Conservation (phyloP, 2,329 filamentous ascomycete genomes). For the Paraconiothyrium brasiliense region DNA sequence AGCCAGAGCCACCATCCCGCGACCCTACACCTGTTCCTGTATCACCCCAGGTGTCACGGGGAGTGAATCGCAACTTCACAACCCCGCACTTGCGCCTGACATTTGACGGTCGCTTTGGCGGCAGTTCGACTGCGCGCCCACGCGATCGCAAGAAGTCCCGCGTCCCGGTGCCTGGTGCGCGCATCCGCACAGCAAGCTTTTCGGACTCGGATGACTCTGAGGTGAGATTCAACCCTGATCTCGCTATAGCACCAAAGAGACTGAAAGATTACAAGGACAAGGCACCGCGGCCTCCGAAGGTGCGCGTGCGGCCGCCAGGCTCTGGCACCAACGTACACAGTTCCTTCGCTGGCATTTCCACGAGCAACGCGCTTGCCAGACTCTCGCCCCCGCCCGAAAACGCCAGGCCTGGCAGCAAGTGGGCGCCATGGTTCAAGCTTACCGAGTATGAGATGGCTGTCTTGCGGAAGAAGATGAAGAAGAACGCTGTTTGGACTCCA, state of each 20-base stretch:
- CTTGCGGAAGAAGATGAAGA: constrained; percentile 87
- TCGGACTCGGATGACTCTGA: constrained; percentile 33
- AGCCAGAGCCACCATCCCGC: constrained; percentile 68
- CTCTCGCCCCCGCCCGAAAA: constrained; percentile 68
- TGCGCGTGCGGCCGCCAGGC: constrained; percentile 53
- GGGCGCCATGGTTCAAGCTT: constrained; percentile 70
- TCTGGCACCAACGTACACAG: constrained; percentile 65
- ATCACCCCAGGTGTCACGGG: constrained; percentile 55
- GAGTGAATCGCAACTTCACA: constrained; percentile 37
- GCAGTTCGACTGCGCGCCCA: constrained; percentile 29
- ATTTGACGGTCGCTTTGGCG: constrained; percentile 37
- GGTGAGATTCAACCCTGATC: constrained; percentile 28
- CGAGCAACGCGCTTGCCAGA: constrained; percentile 68
- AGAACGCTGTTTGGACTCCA: constrained; percentile 85
- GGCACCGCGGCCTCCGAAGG: constrained; percentile 53
- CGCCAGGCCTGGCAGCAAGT: constrained; percentile 67
- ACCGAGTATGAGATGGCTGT: constrained; percentile 75
- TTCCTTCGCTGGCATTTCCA: constrained; percentile 65
- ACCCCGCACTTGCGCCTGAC: constrained; percentile 42
- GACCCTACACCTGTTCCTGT: constrained; percentile 65
- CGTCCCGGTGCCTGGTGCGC: constrained; percentile 26
- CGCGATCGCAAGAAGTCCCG: constrained; percentile 35
- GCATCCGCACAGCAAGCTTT: constrained; percentile 27
- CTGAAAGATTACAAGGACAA: constrained; percentile 42
- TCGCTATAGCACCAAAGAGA: constrained; percentile 29